Evolutionary conservation across 768 basidiomycete genomes (phyloP).

Genomic region (Daedaleopsis nitida): DNA sequence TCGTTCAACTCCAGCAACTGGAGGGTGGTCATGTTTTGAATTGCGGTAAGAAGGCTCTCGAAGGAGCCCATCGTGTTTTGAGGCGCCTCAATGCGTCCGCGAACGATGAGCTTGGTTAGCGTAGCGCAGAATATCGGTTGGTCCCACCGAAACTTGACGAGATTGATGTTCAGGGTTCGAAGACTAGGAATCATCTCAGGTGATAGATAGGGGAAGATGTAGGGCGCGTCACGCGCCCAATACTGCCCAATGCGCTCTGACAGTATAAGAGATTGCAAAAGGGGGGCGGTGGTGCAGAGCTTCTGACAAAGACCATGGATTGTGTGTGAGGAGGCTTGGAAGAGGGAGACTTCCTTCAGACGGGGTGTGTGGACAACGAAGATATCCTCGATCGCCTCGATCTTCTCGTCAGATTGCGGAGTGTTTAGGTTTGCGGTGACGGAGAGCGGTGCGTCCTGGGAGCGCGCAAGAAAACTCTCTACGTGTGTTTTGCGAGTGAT

Average conservation of each 20-base stretch:
- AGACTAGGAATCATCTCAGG: constrained; percentile 1
- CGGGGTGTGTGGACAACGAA: constrained; percentile 1
- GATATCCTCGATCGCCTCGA: not conserved
- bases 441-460: constrained; percentile 10
- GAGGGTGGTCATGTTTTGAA: not conserved
- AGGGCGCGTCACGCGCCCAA: not conserved
- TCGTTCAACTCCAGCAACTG: not conserved
- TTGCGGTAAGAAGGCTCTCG: too few relatives aligned
- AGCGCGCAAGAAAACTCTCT: constrained; percentile 1
- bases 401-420: not conserved
- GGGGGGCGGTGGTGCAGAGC: not conserved
- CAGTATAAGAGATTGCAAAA: not conserved
- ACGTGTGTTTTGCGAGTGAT: not conserved
- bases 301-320: not conserved
- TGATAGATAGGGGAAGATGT: not conserved
- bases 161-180: constrained; percentile 2
- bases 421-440: not conserved
- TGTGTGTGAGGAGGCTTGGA: too few relatives aligned
- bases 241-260: too few relatives aligned
- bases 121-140: not conserved
- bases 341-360: not conserved
- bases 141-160: constrained; percentile 3
- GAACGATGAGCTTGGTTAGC: constrained; percentile 3
- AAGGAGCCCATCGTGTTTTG: not conserved
- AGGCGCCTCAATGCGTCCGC: not conserved